Conservation (phyloP, 225 moss, liverwort and hornwort genomes). For the Thuidium tamariscinum region DNA sequence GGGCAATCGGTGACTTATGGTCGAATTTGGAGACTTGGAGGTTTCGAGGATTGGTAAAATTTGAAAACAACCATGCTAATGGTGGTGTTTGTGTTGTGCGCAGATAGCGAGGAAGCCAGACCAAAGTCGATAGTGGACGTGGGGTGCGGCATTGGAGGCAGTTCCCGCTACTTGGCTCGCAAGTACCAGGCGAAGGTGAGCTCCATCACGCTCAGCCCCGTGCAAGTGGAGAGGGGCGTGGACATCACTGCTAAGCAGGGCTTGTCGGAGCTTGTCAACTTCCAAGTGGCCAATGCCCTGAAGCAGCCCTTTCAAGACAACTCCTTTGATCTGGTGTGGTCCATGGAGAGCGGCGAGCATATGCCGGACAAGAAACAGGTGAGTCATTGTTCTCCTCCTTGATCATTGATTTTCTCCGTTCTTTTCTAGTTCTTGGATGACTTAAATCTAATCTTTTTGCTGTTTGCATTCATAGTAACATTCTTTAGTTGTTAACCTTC, state of each 20-base stretch:
- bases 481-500: not conserved
- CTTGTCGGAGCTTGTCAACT: slow-evolving; percentile 50
- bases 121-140: slow-evolving; percentile 79
- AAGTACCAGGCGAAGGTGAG: slow-evolving; percentile 78
- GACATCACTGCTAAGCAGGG: slow-evolving; percentile 66
- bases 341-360: slow-evolving; percentile 99
- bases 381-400: not conserved
- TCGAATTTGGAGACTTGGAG: not conserved
- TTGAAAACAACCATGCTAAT: not conserved
- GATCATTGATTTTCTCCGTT: not conserved
- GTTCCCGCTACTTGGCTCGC: slow-evolving; percentile 72
- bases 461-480: not conserved
- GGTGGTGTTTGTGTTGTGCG: not conserved
- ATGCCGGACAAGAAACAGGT: slow-evolving; percentile 91
- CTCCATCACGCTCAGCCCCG: slow-evolving; percentile 81
- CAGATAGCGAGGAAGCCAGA: slow-evolving; percentile 44
- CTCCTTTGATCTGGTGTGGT: slow-evolving; percentile 86
- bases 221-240: slow-evolving; percentile 64
- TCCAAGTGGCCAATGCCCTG: slow-evolving; percentile 83
- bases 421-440: not conserved
- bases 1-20: not conserved
- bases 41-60: not conserved
- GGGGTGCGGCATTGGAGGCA: slow-evolving; percentile 93
- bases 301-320: slow-evolving; percentile 77
- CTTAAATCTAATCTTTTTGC: not conserved